Evolutionary conservation across 352 stramenopile genomes (phyloP), one percentile per base, ranked within the genome.

Genomic region (Phytopythium helicoides): DNA sequence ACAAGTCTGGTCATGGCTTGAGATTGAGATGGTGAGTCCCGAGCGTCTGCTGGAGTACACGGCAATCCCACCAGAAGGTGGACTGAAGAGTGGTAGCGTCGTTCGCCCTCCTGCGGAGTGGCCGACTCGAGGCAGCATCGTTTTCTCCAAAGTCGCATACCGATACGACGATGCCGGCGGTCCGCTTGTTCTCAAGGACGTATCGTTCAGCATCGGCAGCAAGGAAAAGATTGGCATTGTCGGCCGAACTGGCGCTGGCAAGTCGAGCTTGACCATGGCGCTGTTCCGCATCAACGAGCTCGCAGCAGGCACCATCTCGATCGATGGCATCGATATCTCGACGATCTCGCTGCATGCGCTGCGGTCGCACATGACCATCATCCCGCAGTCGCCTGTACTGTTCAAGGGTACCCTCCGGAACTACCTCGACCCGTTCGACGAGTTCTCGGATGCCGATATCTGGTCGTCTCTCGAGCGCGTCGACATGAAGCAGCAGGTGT

Each of bases 211-310:
- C 16, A 74, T 96, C 41, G 47, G 46, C 7, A 63, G 52, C 53
- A 71, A 66, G 26, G 67, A 93, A 46, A 81, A 86, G 53, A 81
- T 90, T 63, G 89, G 87, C 38, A 81, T 98, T 6, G 86, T 96
- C 16, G 92, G 92, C 34, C 68, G 89, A 22, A 97, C 89, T 11
- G 91, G 89, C 18, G 73, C 71, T 25, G 87, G 87, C 38, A 97
- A 97, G 61, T 87, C 60, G 18, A 87, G 79, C 9, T 61, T 97
- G 15, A 87, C 87, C 15, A 74, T 88, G 54, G 82, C 86, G 22
- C 64, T 97, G 15, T 97, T 97, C 64, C 77, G 92, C 18, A 70
- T 97, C 26, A 80, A 92, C 12, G 87, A 97, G 60, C 64, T 95
- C 12, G 44, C 54, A 1, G 58, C 64, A 1, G 72, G 72, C 16